Evolutionary conservation across 441 rosid genomes (phyloP).

Genomic region (Corymbia citriodora): DNA sequence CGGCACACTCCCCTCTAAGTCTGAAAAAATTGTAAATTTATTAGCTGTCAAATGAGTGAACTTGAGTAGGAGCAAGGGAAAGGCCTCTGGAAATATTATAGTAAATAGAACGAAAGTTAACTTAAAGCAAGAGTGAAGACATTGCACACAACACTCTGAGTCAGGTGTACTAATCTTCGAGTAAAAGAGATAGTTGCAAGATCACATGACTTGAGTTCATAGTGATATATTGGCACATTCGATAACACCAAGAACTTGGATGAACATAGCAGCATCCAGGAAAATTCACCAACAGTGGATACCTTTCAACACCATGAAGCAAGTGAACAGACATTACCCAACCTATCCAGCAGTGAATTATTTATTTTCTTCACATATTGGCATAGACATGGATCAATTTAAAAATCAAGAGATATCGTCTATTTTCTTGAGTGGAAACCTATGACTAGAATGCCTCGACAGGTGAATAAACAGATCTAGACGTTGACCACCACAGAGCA

Average conservation of each 20-base stretch:
- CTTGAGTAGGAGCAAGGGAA: background rate
- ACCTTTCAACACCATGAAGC: background rate
- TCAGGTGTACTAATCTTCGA: background rate
- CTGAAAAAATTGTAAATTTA: slow-evolving; percentile 19
- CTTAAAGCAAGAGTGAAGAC: background rate
- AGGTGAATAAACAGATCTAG: background rate
- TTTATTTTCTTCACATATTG: background rate
- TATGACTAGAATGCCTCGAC: background rate
- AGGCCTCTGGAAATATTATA: background rate
- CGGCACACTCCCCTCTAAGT: slow-evolving; percentile 55
- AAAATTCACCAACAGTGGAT: background rate
- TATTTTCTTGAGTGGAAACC: background rate
- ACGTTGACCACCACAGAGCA: background rate
- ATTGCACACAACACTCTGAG: background rate
- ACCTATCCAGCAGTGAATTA: background rate
- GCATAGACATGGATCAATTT: background rate
- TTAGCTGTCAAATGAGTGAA: background rate
- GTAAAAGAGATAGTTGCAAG: background rate
- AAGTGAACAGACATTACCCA: background rate
- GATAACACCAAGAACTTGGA: background rate
- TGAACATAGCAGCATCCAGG: background rate
- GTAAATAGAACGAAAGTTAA: background rate
- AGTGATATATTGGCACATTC: background rate
- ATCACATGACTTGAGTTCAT: background rate
- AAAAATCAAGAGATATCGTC: background rate